Evolutionary conservation across 331 rosid genomes (phyloP).

Genomic region (Malus hybrid): DNA sequence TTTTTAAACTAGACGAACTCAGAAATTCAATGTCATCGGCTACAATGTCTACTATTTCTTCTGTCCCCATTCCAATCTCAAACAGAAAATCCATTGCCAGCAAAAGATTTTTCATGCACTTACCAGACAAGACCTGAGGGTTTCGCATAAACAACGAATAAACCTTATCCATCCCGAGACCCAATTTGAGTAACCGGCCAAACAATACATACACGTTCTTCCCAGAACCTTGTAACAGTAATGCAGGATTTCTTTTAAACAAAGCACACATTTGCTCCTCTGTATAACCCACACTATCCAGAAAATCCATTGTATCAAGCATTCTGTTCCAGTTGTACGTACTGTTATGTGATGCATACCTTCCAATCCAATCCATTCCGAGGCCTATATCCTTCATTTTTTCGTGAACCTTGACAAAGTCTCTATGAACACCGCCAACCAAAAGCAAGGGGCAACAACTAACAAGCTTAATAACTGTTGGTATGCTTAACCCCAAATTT

Average conservation of each 20-base stretch:
- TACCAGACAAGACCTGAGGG: slow-evolving; percentile 37
- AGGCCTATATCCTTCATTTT: slow-evolving; percentile 43
- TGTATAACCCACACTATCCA: slow-evolving; percentile 41
- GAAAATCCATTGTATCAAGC: slow-evolving; percentile 49
- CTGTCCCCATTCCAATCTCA: slow-evolving; percentile 45
- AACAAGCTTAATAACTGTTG: slow-evolving; percentile 46
- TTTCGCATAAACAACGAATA: slow-evolving; percentile 39
- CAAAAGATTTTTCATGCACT: slow-evolving; percentile 36
- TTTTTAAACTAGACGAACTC: slow-evolving; percentile 38
- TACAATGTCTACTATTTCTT: slow-evolving; percentile 40
- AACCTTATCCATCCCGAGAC: slow-evolving; percentile 37
- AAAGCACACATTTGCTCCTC: slow-evolving; percentile 39
- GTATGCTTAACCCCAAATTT: slow-evolving; percentile 53
- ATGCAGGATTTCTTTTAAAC: slow-evolving; percentile 39
- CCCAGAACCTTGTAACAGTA: slow-evolving; percentile 58
- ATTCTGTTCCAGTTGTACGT: slow-evolving; percentile 56
- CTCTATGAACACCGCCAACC: slow-evolving; percentile 36
- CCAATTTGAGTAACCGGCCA: slow-evolving; percentile 40
- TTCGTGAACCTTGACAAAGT: slow-evolving; percentile 41
- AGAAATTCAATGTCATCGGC: slow-evolving; percentile 34
- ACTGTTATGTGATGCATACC: slow-evolving; percentile 30
- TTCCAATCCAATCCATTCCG: slow-evolving; percentile 53
- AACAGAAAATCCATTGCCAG: slow-evolving; percentile 42
- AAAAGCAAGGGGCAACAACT: slow-evolving; percentile 61
- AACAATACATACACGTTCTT: slow-evolving; percentile 42